Percentiles rank a stretch among this genome's conserved stretches.
Evolutionary conservation across 805 yeast species (phyloP).

Genomic region (Hyphopichia homilentoma): DNA sequence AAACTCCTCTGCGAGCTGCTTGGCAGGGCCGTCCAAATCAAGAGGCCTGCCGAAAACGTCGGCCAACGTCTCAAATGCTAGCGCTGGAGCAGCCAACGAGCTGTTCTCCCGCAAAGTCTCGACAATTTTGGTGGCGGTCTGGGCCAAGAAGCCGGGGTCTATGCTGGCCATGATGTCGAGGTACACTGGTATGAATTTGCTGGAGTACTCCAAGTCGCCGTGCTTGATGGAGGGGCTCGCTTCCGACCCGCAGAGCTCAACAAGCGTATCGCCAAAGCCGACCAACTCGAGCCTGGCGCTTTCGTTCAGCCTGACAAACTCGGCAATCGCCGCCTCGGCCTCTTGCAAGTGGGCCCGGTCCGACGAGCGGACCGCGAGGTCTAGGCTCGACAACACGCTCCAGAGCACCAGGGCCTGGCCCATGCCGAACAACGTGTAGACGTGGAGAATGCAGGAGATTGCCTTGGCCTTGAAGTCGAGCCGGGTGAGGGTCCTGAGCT

Average conservation of each 20-base stretch:
- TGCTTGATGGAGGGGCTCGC: slow-evolving; percentile 1
- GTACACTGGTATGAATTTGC: slow-evolving; percentile 1
- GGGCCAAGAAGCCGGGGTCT: background rate
- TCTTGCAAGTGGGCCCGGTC: background rate
- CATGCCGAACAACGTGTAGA: slow-evolving; percentile 5
- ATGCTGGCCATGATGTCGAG: background rate
- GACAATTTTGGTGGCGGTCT: slow-evolving; percentile 6
- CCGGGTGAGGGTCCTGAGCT: slow-evolving; percentile 11
- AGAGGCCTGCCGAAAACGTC: slow-evolving; percentile 1
- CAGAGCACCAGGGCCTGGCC: background rate
- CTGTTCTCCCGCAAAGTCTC: slow-evolving; percentile 7
- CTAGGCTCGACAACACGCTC: background rate
- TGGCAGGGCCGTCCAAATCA: slow-evolving; percentile 2
- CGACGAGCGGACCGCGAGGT: background rate
- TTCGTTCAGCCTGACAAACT: slow-evolving; percentile 2
- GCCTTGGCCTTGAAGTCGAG: slow-evolving; percentile 15
- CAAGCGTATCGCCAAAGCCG: slow-evolving; percentile 2
- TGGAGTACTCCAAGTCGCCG: slow-evolving; percentile 6
- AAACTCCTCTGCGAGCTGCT: slow-evolving; percentile 3
- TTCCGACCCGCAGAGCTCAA: slow-evolving; percentile 3
- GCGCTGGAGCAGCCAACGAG: slow-evolving; percentile 2
- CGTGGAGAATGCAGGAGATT: slow-evolving; percentile 15
- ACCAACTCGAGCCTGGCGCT: background rate
- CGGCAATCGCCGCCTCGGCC: slow-evolving; percentile 1
- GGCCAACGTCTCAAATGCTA: slow-evolving; percentile 7